Conservation (phyloP, 2,329 filamentous ascomycete genomes). For the Zelopaecilomyces penicillatus region DNA sequence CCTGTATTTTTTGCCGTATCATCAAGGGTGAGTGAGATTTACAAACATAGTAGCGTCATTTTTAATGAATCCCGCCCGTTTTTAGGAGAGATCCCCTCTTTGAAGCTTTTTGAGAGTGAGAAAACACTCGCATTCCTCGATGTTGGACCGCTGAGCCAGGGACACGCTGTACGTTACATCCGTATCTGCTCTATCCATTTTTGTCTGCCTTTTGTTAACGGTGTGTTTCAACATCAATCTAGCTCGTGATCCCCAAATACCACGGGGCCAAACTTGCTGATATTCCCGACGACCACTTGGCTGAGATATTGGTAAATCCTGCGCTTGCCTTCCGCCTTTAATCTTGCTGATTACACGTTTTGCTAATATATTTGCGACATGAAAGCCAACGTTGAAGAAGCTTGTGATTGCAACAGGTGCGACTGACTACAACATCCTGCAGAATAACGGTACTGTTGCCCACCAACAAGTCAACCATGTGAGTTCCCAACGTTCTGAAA, state of each 20-base stretch:
- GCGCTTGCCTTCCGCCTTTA: too few relatives aligned
- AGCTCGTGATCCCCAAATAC: slow-evolving; percentile 95
- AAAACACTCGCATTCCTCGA: slow-evolving; percentile 95
- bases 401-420: slow-evolving; percentile 70
- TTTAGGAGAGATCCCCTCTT: slow-evolving; percentile 84
- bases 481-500: slow-evolving; percentile 23
- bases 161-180: slow-evolving; percentile 62
- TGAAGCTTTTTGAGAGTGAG: slow-evolving; percentile 93
- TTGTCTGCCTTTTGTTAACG: neutral
- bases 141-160: slow-evolving; percentile 80
- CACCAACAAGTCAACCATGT: slow-evolving; percentile 93
- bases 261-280: slow-evolving; percentile 89
- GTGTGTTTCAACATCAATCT: too few relatives aligned
- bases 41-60: neutral
- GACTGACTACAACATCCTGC: slow-evolving; percentile 82
- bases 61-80: neutral
- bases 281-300: slow-evolving; percentile 81
- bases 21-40: slow-evolving; percentile 62
- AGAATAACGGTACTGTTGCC: slow-evolving; percentile 89
- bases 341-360: neutral
- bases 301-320: slow-evolving; percentile 62
- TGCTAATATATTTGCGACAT: neutral
- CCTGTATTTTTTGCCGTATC: slow-evolving; percentile 97
- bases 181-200: neutral
- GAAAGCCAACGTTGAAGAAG: slow-evolving; percentile 64